These are phyloP conservation scores for Salix dunnii DNA, from an alignment of 345 rosid species.

Conservation along the genomic window DNA sequence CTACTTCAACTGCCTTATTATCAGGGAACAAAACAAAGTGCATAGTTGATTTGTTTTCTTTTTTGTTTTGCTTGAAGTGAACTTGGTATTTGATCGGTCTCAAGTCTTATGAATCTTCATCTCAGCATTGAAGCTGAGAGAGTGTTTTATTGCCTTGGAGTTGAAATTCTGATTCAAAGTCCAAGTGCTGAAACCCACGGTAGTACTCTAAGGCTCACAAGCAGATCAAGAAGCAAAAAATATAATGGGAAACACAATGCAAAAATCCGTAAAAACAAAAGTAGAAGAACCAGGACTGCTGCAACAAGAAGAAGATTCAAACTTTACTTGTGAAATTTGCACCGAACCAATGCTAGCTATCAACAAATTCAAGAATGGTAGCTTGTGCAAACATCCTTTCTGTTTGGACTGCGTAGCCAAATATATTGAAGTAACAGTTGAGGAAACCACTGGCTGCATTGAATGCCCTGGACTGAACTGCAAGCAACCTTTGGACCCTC, in stretches of 20 bases:
- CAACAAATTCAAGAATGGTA: conserved; percentile 23
- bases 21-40: neutral
- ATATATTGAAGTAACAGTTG: conserved; percentile 24
- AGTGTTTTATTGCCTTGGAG: neutral
- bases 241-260: conserved; percentile 26
- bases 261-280: neutral
- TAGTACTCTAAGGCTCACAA: neutral
- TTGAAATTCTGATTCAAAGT: neutral
- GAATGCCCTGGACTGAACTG: conserved; percentile 30
- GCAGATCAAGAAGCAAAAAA: neutral
- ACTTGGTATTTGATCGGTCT: neutral
- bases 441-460: conserved; percentile 11
- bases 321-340: conserved; percentile 32
- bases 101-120: neutral
- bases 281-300: conserved; percentile 1
- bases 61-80: neutral
- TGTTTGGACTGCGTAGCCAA: conserved; percentile 29
- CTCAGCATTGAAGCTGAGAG: neutral
- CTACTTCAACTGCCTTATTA: neutral
- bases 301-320: conserved; percentile 5
- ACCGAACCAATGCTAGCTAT: conserved; percentile 16
- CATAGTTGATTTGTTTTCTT: neutral
- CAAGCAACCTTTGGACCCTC: conserved; percentile 20
- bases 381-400: conserved; percentile 22
- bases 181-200: neutral